Base-by-base conservation (phyloP, 345 rosid genomes). In the Hibiscus trionum region DNA sequence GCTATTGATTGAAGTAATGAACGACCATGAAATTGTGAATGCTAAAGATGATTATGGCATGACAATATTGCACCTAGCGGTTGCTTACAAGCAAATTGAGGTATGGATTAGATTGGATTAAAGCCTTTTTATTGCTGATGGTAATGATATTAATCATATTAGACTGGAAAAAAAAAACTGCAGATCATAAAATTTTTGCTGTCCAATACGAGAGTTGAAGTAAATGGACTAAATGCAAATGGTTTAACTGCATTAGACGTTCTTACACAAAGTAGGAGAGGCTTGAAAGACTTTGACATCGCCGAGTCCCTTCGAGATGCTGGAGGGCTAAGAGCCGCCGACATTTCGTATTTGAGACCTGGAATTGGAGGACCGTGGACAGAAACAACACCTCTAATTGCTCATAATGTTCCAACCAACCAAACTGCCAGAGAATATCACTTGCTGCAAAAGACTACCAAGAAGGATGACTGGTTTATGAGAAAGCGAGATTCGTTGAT, bases 11-110 rank as follows among this genome's bases (percentile, higher is more conserved):
- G 73, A 63, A 27, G 53, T 52, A 7, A 19, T 57, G 33, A 33
- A 61, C 37, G 73, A 39, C 46, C 62, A 33, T 35, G 76, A 58
- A 31, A 7, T 79, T 49, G 60, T 73, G 53, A 79, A 76, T 31
- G 39, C 52, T n/a, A 71, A 49, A 64, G 77, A 82, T 58, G 63
- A 57, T 2, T 60, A 76, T 50, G 85, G 82, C 16, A 76, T 73
- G 72, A 62, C 82, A 4, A 37, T 74, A 21, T 69, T 79, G 78
- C 77, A 76, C 29, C 35, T 74, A 2, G 82, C 85, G 11, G 78
- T 70, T 65, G 44, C 50, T 31, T 33, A 19, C 46, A 81, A 74
- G 69, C 82, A 82, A 44, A 69, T 68, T 37, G 77, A 74, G 85
- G 82, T 79, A 74, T 14, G 33, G 39, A 56, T 19, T 8, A 8